Conservation (phyloP, 2,329 filamentous ascomycete genomes). For the Alternaria hordeiaustralica region DNA sequence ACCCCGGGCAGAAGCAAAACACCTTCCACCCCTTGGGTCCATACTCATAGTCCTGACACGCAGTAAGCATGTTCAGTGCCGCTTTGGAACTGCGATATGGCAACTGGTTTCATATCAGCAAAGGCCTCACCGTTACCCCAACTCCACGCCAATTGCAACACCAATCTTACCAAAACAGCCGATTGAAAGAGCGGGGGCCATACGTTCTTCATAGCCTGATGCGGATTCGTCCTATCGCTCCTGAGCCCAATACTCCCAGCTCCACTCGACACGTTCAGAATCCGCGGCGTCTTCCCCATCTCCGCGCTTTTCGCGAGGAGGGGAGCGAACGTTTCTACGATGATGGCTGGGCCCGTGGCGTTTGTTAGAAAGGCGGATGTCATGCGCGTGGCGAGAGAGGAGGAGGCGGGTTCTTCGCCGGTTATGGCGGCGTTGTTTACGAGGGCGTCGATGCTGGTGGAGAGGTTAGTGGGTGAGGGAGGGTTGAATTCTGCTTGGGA, state of each 20-base stretch:
- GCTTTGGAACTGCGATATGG: conserved; percentile 46
- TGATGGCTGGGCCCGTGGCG: conserved; percentile 20
- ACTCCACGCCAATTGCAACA: neutral
- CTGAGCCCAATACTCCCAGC: conserved; percentile 38
- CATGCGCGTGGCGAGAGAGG: conserved; percentile 19
- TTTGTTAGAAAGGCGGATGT: conserved; percentile 32
- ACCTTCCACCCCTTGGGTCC: conserved; percentile 39
- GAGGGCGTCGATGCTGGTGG: conserved; percentile 43
- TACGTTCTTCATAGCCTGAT: conserved; percentile 22
- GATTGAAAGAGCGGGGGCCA: neutral
- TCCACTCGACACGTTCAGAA: conserved; percentile 43
- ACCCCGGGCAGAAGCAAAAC: conserved; percentile 46
- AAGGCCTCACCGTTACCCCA: neutral
- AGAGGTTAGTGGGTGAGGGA: too few relatives aligned
- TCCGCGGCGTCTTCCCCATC: conserved; percentile 21
- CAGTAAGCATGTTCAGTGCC: conserved; percentile 48
- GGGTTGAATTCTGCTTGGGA: too few relatives aligned
- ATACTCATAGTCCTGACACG: conserved; percentile 36
- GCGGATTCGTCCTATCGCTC: conserved; percentile 24
- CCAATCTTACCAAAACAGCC: neutral
- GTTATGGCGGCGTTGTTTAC: conserved; percentile 49
- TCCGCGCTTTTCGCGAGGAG: conserved; percentile 17
- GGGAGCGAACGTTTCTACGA: conserved; percentile 14
- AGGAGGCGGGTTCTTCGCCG: conserved; percentile 5
- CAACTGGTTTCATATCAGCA: neutral